phyloP scores from a whole-genome alignment of 768 basidiomycete genomes.

The Russula foetens region DNA sequence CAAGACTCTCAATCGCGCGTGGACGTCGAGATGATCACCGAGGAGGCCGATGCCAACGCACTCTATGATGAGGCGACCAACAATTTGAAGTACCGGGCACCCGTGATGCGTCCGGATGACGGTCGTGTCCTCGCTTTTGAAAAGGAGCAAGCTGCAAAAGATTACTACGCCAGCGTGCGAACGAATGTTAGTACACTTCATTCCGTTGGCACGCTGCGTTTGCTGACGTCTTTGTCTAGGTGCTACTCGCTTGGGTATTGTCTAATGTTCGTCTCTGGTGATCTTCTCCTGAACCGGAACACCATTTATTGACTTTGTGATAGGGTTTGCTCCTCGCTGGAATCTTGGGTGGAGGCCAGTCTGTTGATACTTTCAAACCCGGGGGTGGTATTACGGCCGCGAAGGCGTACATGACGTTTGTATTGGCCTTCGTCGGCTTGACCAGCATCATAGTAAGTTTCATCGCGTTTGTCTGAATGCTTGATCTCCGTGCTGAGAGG shows the following conservation, averaged over 20 bases:
- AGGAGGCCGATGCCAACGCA: constrained; percentile 72
- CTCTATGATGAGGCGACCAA: constrained; percentile 79
- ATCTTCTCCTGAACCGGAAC: not conserved
- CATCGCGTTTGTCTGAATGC: not conserved
- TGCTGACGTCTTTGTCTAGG: constrained; percentile 27
- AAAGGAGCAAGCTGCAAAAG: constrained; percentile 65
- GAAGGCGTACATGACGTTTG: constrained; percentile 72
- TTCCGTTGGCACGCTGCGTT: not conserved
- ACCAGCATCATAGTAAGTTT: constrained; percentile 52
- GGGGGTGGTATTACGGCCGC: constrained; percentile 43
- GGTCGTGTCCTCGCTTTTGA: constrained; percentile 40
- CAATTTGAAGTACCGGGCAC: constrained; percentile 55
- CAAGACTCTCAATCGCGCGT: constrained; percentile 77
- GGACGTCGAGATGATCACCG: constrained; percentile 78
- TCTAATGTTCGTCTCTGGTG: constrained; percentile 52
- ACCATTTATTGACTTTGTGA: not conserved
- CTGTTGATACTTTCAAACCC: constrained; percentile 51
- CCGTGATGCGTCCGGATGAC: constrained; percentile 24
- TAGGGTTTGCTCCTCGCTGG: constrained; percentile 63
- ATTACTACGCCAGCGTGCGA: constrained; percentile 83
- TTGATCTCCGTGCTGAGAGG: constrained; percentile 15
- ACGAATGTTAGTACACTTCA: constrained; percentile 49
- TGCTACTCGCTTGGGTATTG: constrained; percentile 73
- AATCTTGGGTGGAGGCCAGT: constrained; percentile 56
- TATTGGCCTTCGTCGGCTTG: constrained; percentile 74